These are phyloP conservation scores for Amaranthus hypochondriacus DNA, from an alignment of 148 eudicot species.

Conservation along the genomic window DNA sequence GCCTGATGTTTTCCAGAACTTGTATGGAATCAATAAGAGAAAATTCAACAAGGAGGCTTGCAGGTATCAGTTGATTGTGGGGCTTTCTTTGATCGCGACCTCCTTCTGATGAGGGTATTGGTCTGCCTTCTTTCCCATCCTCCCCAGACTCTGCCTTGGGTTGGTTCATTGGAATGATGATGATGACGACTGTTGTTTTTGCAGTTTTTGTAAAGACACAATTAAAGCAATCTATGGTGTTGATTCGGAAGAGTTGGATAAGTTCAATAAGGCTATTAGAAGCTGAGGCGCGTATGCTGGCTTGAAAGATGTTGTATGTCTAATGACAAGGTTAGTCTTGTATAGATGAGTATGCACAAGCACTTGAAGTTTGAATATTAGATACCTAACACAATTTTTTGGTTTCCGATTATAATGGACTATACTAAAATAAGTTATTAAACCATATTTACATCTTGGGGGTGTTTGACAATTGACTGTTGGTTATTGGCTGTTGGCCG, in stretches of 20 bases:
- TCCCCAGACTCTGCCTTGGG: no score
- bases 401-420: no score
- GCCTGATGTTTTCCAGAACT: slow-evolving; percentile 49
- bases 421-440: no score
- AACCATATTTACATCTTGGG: no score
- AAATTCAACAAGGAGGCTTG: slow-evolving; percentile 89
- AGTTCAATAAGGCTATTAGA: slow-evolving; percentile 53
- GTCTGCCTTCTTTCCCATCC: no score
- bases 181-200: not conserved
- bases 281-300: slow-evolving; percentile 15
- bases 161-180: no score
- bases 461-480: not conserved
- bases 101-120: no score
- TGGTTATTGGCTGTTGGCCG: not conserved
- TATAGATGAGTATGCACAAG: not conserved
- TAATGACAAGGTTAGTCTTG: not conserved
- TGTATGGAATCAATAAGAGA: slow-evolving; percentile 70
- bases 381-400: no score
- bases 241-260: slow-evolving; percentile 49
- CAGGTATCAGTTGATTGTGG: slow-evolving; percentile 37
- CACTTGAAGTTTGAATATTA: not conserved
- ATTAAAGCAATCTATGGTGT: slow-evolving; percentile 57
- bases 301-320: not conserved
- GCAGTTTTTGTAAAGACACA: slow-evolving; percentile 62
- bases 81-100: no score